Evolutionary conservation across 31 red algal species (phyloP).

Genomic region (Odonthalia washingtoniensis): DNA sequence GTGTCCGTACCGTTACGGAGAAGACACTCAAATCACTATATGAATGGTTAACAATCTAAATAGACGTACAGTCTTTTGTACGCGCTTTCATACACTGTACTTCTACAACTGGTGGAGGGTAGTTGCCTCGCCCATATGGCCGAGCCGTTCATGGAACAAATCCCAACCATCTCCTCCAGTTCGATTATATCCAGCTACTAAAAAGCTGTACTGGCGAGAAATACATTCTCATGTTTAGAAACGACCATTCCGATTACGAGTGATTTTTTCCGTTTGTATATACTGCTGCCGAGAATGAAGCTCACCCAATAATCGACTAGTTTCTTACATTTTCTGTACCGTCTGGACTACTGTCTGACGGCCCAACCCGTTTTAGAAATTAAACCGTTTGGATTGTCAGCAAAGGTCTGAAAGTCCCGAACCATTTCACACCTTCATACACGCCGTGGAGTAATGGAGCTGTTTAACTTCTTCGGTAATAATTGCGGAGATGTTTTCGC

Average conservation of each 20-base stretch:
- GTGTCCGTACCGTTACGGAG: not conserved
- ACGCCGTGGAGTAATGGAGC: constrained; percentile 2
- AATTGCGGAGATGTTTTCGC: not conserved
- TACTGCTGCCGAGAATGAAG: not conserved
- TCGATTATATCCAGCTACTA: not conserved
- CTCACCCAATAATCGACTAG: not conserved
- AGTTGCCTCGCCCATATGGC: not conserved
- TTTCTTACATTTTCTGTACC: not conserved
- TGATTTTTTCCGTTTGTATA: not conserved
- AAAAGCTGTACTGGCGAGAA: too few species aligned
- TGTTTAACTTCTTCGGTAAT: not conserved
- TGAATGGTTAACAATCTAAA: not conserved
- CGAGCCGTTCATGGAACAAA: not conserved
- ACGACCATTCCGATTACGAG: constrained; percentile 25
- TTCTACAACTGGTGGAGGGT: not conserved
- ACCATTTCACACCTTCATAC: not conserved
- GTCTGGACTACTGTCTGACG: not conserved
- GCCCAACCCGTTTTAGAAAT: constrained; percentile 20
- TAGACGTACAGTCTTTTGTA: not conserved
- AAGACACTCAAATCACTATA: too few species aligned
- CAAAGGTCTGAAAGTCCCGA: not conserved
- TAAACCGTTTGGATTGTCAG: not conserved
- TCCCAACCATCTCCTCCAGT: constrained; percentile 2
- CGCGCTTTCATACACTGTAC: constrained; percentile 12
- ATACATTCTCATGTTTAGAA: not conserved